Conservation (phyloP, 352 stramenopile genomes). For the Pythium folliculosum region DNA sequence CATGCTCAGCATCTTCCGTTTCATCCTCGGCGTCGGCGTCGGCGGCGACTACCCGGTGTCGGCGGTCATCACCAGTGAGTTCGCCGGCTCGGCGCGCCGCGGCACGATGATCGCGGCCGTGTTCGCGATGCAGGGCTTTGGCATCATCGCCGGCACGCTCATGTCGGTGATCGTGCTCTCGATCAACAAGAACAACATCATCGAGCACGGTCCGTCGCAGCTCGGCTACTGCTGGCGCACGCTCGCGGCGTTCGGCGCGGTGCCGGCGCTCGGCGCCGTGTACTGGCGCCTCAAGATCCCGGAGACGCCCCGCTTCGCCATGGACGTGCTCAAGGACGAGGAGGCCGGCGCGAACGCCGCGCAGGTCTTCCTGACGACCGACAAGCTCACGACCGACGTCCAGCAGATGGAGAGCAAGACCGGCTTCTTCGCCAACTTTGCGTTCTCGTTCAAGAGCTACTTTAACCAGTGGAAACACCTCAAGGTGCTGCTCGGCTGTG, state of each 20-base stretch:
- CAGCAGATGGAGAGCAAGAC: conserved; percentile 47
- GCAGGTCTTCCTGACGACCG: conserved; percentile 32
- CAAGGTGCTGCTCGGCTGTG: conserved; percentile 49
- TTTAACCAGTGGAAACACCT: conserved; percentile 43
- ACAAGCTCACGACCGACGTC: conserved; percentile 45
- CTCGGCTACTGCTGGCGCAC: conserved; percentile 52
- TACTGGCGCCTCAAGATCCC: conserved; percentile 54
- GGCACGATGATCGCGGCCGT: conserved; percentile 52
- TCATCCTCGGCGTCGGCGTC: conserved; percentile 54
- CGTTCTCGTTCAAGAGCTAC: conserved; percentile 33
- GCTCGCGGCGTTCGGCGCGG: conserved; percentile 42
- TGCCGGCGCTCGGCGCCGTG: conserved; percentile 41
- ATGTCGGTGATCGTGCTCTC: conserved; percentile 31
- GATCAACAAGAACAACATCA: conserved; percentile 20
- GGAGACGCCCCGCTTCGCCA: conserved; percentile 45
- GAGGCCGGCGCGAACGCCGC: conserved; percentile 29
- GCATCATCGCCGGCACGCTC: conserved; percentile 42
- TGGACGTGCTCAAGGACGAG: conserved; percentile 44
- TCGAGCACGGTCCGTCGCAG: conserved; percentile 40
- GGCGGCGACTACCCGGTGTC: conserved; percentile 39
- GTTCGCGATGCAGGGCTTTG: conserved; percentile 49
- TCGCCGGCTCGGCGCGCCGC: conserved; percentile 39
- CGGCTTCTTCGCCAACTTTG: conserved; percentile 40
- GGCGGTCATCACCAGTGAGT: conserved; percentile 57
- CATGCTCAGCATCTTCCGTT: conserved; percentile 53